Evolutionary conservation across 768 basidiomycete genomes (phyloP).

Genomic region (Auricularia cornea): DNA sequence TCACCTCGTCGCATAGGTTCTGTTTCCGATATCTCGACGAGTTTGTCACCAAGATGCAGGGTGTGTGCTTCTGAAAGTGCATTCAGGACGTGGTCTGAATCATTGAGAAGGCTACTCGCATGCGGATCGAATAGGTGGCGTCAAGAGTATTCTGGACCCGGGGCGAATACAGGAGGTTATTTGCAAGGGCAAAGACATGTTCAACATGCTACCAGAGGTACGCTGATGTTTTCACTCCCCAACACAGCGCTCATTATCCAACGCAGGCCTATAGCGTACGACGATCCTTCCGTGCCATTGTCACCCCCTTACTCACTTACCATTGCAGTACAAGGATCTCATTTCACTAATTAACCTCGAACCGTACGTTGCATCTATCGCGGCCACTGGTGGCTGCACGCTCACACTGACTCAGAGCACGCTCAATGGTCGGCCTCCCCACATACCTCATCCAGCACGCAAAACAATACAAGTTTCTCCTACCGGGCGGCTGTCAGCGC

Average conservation of each 20-base stretch:
- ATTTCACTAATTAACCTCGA: conserved; percentile 44
- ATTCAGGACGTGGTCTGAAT: background rate
- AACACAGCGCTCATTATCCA: background rate
- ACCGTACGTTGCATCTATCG: conserved; percentile 32
- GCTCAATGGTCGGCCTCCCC: conserved; percentile 44
- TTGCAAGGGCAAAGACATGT: conserved; percentile 53
- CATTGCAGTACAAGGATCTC: conserved; percentile 41
- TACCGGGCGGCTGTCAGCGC: conserved; percentile 48
- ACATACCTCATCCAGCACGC: conserved; percentile 43
- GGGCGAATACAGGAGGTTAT: conserved; percentile 48
- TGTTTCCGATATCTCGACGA: conserved; percentile 55
- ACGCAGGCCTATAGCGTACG: conserved; percentile 38
- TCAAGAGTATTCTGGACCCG: conserved; percentile 39
- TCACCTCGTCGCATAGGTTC: conserved; percentile 30
- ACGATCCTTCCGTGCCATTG: conserved; percentile 6
- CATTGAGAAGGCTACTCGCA: conserved; percentile 43
- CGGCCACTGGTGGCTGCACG: too few species aligned
- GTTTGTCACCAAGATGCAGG: conserved; percentile 47
- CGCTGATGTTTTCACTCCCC: conserved; percentile 4
- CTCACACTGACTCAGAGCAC: conserved; percentile 21
- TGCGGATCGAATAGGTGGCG: conserved; percentile 46
- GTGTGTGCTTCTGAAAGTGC: conserved; percentile 1
- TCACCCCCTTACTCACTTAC: conserved; percentile 2
- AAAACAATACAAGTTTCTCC: conserved; percentile 41
- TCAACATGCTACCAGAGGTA: conserved; percentile 54